Conservation (phyloP, 2,329 filamentous ascomycete genomes). For the Colletotrichum agaves region DNA sequence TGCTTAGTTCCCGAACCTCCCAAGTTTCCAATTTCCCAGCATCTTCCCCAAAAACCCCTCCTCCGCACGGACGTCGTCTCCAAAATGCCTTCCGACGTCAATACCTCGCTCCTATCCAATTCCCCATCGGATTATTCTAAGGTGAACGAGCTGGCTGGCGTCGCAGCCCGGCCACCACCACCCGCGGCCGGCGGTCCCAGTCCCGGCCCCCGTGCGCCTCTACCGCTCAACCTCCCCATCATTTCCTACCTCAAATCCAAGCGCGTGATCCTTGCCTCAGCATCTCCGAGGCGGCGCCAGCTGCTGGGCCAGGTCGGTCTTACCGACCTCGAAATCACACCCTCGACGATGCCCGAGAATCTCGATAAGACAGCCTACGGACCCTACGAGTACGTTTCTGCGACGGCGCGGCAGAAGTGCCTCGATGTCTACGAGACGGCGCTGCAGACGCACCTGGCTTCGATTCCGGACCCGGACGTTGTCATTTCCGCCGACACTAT, state of each 20-base stretch:
- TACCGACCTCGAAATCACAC: constrained; percentile 82
- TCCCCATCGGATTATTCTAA: constrained; percentile 59
- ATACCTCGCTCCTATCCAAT: constrained; percentile 42
- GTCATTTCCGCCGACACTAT: constrained; percentile 94
- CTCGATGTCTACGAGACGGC: constrained; percentile 72
- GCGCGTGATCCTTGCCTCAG: constrained; percentile 89
- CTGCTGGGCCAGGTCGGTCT: constrained; percentile 85
- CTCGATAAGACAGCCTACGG: constrained; percentile 78
- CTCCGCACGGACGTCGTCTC: neutral
- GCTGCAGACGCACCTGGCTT: constrained; percentile 54
- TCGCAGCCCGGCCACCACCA: constrained; percentile 38
- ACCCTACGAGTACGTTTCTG: constrained; percentile 90
- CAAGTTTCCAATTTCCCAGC: neutral
- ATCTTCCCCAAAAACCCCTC: neutral
- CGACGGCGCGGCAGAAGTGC: constrained; percentile 86
- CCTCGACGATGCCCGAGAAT: constrained; percentile 86
- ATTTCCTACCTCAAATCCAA: constrained; percentile 80
- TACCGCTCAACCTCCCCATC: constrained; percentile 82
- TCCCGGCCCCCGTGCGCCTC: constrained; percentile 59
- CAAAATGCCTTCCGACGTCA: constrained; percentile 23
- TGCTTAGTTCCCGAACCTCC: neutral
- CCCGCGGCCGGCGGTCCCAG: constrained; percentile 35
- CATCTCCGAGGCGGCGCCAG: constrained; percentile 85
- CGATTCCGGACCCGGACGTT: constrained; percentile 76
- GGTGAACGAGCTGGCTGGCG: constrained; percentile 49